phyloP scores from a whole-genome alignment of 2,329 filamentous ascomycete species.

The Xylariaceae sp. region DNA sequence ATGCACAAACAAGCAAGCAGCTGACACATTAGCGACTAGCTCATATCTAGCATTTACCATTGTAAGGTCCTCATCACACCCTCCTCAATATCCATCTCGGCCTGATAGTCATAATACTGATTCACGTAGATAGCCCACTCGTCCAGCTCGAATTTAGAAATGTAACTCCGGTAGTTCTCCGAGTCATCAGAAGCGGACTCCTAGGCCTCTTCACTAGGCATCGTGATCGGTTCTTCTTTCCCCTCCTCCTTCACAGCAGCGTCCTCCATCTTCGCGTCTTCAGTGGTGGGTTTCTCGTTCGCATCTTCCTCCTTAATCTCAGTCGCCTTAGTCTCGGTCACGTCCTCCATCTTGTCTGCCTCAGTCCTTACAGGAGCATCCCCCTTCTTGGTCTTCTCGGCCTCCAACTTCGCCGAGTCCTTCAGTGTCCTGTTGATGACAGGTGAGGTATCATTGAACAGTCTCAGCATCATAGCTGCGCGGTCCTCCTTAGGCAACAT shows the following conservation, averaged over 20 bases:
- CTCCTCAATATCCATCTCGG: too few relatives aligned
- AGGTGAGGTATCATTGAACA: constrained; percentile 86
- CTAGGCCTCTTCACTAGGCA: too few relatives aligned
- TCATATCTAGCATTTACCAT: too few relatives aligned
- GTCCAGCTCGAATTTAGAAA: too few relatives aligned
- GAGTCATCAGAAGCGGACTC: neutral
- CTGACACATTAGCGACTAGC: too few relatives aligned
- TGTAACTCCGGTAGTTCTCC: too few relatives aligned
- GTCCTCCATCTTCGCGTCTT: neutral
- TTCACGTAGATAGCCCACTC: too few relatives aligned
- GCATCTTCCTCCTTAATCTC: constrained; percentile 15
- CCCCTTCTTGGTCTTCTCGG: constrained; percentile 27
- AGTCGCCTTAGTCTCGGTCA: constrained; percentile 28
- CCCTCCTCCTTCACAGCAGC: neutral
- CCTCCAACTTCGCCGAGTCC: constrained; percentile 42
- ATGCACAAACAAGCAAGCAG: too few relatives aligned
- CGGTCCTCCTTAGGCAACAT: constrained; percentile 99
- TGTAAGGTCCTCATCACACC: too few relatives aligned
- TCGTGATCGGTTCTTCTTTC: neutral
- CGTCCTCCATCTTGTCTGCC: constrained; percentile 44
- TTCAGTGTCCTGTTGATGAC: constrained; percentile 67
- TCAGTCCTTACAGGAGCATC: constrained; percentile 38
- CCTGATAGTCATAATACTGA: too few relatives aligned
- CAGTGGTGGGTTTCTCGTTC: neutral
- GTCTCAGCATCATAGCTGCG: constrained; percentile 81